Evolutionary conservation across 2,329 filamentous ascomycete genomes (phyloP).

Genomic region (Aschersonia sp.): DNA sequence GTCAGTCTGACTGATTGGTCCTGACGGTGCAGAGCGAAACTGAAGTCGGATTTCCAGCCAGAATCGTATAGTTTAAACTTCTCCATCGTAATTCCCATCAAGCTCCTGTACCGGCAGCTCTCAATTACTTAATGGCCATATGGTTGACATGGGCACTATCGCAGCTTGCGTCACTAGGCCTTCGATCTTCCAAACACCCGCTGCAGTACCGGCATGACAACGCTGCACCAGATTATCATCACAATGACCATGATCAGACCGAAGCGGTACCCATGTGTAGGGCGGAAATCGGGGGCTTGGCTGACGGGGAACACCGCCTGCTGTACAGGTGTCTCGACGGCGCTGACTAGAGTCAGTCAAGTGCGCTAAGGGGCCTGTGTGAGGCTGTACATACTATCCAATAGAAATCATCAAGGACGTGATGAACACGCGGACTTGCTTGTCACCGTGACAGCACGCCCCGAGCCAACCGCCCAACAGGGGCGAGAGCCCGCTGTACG

Average conservation of each 20-base stretch:
- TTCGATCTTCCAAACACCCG: conserved; percentile 1
- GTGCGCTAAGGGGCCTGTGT: conserved; percentile 1
- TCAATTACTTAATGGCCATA: too few relatives aligned
- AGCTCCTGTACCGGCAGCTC: too few relatives aligned
- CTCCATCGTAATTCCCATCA: too few relatives aligned
- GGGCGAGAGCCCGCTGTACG: conserved; percentile 3
- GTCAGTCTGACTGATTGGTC: too few relatives aligned
- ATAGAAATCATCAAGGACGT: conserved; percentile 5
- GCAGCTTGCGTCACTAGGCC: neutral
- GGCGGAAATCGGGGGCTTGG: conserved; percentile 2
- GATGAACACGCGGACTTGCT: conserved; percentile 3
- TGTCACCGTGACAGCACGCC: conserved; percentile 4
- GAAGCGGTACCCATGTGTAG: conserved; percentile 1
- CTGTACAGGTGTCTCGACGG: conserved; percentile 2
- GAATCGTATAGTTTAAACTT: too few relatives aligned
- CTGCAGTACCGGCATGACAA: conserved; percentile 1
- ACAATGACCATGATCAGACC: conserved; percentile 3
- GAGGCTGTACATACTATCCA: conserved; percentile 3
- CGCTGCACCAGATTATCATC: conserved; percentile 3
- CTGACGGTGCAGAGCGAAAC: too few relatives aligned
- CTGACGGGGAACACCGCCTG: conserved; percentile 3
- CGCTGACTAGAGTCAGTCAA: neutral
- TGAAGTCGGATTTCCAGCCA: too few relatives aligned
- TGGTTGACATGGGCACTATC: too few relatives aligned
- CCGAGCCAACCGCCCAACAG: conserved; percentile 5